A percentile compares a stretch with the other conserved stretches of the same genome.
These are phyloP conservation scores for Fusarium tricinctum DNA, from an alignment of 2,329 filamentous ascomycete genomes.

Conservation along the genomic window DNA sequence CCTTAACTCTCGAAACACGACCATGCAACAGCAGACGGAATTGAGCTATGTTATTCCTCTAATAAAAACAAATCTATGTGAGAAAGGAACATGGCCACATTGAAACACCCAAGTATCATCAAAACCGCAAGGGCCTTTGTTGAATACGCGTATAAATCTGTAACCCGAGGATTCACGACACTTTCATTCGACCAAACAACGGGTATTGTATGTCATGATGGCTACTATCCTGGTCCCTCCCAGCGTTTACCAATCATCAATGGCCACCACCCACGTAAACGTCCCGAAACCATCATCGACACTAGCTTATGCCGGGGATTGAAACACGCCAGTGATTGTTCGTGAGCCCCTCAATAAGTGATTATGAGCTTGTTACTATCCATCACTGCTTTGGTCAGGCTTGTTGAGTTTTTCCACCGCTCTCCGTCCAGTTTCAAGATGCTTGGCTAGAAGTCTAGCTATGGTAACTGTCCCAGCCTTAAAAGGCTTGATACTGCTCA, in stretches of 20 bases:
- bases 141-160: slow-evolving; percentile 5
- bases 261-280: background rate
- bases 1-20: slow-evolving; percentile 36
- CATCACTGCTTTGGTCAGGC: slow-evolving; percentile 18
- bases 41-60: slow-evolving; percentile 3
- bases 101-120: slow-evolving; percentile 8
- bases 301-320: background rate
- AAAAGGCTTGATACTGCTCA: slow-evolving; percentile 36
- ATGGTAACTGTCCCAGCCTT: slow-evolving; percentile 2
- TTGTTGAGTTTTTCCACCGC: slow-evolving; percentile 42
- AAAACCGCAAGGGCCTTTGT: slow-evolving; percentile 3
- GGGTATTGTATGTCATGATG: background rate
- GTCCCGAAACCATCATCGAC: background rate
- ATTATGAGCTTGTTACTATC: slow-evolving; percentile 37
- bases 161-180: background rate
- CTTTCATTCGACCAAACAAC: background rate
- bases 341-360: slow-evolving; percentile 35
- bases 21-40: slow-evolving; percentile 15
- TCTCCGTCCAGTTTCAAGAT: slow-evolving; percentile 19
- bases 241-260: no score
- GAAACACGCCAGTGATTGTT: slow-evolving; percentile 30
- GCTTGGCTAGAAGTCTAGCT: slow-evolving; percentile 20
- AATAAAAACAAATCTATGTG: slow-evolving; percentile 11
- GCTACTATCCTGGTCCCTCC: background rate
- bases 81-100: slow-evolving; percentile 14